Base-by-base conservation (phyloP, 352 stramenopile genomes). In the Globisporangium viniferum region DNA sequence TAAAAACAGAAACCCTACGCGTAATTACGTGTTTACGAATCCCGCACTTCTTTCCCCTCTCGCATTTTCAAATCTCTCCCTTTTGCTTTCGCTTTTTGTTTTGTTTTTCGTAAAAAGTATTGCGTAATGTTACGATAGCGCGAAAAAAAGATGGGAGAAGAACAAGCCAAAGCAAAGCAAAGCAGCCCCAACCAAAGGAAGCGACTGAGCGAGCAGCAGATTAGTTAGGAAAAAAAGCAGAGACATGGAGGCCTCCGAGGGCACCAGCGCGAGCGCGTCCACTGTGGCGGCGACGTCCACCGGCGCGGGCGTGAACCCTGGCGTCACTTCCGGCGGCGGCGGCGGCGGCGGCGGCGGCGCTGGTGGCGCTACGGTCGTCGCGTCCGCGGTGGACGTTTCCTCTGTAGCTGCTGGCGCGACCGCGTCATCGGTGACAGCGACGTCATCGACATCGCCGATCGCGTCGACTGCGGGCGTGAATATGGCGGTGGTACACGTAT, bases 381-480 rank as follows among this genome's bases (percentile, higher is more conserved):
- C 64, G 10, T 58, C 64, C 20, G 41, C 55, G 15, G 64, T 65
- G 2, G 64, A 44, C 7, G 46, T 70, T 39, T 18, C 49, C 8
- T 53, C 51, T 5, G 58, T 61, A n/a, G 59, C 41, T 36, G 46
- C 62, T 33, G 54, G 31, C 22, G 54, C 53, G 31, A 62, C 29
- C 27, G 62, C 55, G 15, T 62, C 67, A 59, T 63, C 61, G 9
- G 59, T 49, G 54, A 48, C 41, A 33, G 51, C 65, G 35, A 51
- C 66, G 59, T 61, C 66, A 58, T 62, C 66, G 22, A 54, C 54
- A 58, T 35, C 68, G n/a, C 60, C 71, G 59, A 70, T 74, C 20
- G 64, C 62, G 15, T 71, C 71, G 53, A 24, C 67, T 3, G 63
- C 64, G 59, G 63, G 61, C 7, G 71, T 60, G 51, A 70, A n/a